Base-by-base conservation (phyloP, 768 basidiomycete genomes). In the Suillus decipiens region DNA sequence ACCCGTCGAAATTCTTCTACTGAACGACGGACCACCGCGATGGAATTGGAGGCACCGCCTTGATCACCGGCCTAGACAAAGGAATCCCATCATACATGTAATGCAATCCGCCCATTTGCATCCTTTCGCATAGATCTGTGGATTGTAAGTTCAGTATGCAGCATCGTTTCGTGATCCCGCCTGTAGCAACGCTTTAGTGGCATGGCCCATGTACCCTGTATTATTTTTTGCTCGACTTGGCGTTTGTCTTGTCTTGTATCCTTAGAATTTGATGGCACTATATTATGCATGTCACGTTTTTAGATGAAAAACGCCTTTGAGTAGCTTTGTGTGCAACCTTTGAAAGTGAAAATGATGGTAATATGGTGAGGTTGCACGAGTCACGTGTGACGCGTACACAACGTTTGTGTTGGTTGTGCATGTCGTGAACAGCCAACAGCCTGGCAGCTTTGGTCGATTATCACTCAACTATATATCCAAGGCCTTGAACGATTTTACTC, bases 311-410 rank as follows among this genome's bases (percentile, higher is more conserved):
- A 57, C 56, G 17, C 24, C 24, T 57, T 37, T 37, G 28, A 50
- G 28, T n/a, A 43, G 42, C 19, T 43, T 48, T 48, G 45, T 48
- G 47, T 53, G 19, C 31, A 11, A 33, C 31, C 31, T 53, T 50
- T 50, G 15, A 28, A 28, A 50, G 24, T 50, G 37, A 39, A 39
- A 11, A 17, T 56, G 55, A 56, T 37, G 22, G 37, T 14, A 24
- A 39, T 17, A 57, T 41, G 37, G 2, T 19, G 55, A 56, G 14
- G 37, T 53, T 39, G 55, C 22, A 10, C 1, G 19, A 41, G 71
- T 75, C 74, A 75, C 74, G 74, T 75, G 74, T 53, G 15, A 3
- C 71, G 72, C 75, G 75, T 53, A 68, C 68, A 65, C 36, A 12
- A 68, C 71, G 65, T 69, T 53, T 53, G 51, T 71, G 67, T 62